These are phyloP conservation scores for Trametes elegans DNA, from an alignment of 768 basidiomycete species.

Conservation along the genomic window DNA sequence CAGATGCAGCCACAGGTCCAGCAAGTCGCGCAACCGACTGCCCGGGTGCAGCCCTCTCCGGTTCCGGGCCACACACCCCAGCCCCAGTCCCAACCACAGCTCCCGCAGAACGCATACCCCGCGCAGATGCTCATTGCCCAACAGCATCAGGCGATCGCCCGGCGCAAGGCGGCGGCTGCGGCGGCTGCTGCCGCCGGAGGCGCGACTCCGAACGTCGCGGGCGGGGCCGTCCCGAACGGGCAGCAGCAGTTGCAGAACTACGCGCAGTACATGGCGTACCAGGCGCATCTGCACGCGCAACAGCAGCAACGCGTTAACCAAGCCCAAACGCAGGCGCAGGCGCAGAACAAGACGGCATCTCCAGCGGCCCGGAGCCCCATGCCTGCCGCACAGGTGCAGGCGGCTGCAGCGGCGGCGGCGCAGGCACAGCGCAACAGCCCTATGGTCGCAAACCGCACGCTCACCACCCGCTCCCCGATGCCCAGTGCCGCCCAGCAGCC, in stretches of 20 bases:
- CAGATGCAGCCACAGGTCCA: slow-evolving; percentile 23
- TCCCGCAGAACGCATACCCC: background rate
- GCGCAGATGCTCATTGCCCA: slow-evolving; percentile 1
- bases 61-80: slow-evolving; percentile 21
- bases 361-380: slow-evolving; percentile 23
- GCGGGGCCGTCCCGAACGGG: slow-evolving; percentile 1
- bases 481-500: slow-evolving; percentile 14
- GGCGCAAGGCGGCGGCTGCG: slow-evolving; percentile 9
- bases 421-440: slow-evolving; percentile 20
- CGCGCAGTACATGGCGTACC: background rate
- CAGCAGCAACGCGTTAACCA: background rate
- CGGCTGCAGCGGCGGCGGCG: slow-evolving; percentile 13
- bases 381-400: slow-evolving; percentile 13
- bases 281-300: background rate
- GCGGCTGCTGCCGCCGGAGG: background rate
- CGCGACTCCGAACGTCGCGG: background rate
- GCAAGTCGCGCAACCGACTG: slow-evolving; percentile 20
- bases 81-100: slow-evolving; percentile 22
- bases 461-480: slow-evolving; percentile 25
- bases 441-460: slow-evolving; percentile 16
- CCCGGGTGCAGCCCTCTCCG: slow-evolving; percentile 24
- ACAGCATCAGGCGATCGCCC: slow-evolving; percentile 4
- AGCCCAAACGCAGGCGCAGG: slow-evolving; percentile 7
- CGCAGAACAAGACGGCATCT: background rate
- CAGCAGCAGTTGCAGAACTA: slow-evolving; percentile 4